Conservation (phyloP, 768 basidiomycete species). For the Clavaria fumosa region DNA sequence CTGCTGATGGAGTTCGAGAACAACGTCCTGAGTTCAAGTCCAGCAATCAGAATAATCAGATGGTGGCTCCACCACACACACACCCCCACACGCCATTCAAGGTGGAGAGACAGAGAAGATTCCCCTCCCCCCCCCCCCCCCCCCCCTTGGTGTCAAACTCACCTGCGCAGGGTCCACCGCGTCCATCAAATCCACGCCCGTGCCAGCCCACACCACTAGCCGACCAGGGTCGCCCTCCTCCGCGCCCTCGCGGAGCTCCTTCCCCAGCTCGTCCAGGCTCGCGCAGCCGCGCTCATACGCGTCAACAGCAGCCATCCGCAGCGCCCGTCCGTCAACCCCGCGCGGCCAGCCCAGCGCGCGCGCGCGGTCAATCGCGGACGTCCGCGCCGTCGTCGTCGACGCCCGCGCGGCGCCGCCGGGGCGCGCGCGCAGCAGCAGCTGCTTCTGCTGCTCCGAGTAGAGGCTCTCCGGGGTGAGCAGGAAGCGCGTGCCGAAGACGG, state of each 20-base stretch:
- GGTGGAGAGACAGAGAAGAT: no score
- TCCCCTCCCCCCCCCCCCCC: no score
- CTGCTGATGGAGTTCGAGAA: slow-evolving; percentile 4
- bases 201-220: slow-evolving; percentile 54
- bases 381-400: slow-evolving; percentile 40
- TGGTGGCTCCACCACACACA: no score
- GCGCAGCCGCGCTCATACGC: slow-evolving; percentile 40
- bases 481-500: slow-evolving; percentile 63
- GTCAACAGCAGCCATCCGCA: slow-evolving; percentile 41
- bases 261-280: slow-evolving; percentile 25
- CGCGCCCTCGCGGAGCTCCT: slow-evolving; percentile 30
- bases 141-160: no score
- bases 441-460: slow-evolving; percentile 39
- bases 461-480: slow-evolving; percentile 49
- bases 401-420: slow-evolving; percentile 36
- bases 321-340: slow-evolving; percentile 45
- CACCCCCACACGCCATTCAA: no score
- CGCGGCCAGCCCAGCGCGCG: slow-evolving; percentile 44
- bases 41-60: no score
- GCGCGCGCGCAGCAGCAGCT: slow-evolving; percentile 32
- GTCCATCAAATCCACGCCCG: slow-evolving; percentile 43
- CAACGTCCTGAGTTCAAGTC: slow-evolving; percentile 6
- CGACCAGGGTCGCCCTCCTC: slow-evolving; percentile 31
- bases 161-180: slow-evolving; percentile 27
- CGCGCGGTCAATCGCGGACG: slow-evolving; percentile 47